These are phyloP conservation scores for Zanthoxylum bungeanum DNA, from an alignment of 345 rosid species.

Conservation along the genomic window DNA sequence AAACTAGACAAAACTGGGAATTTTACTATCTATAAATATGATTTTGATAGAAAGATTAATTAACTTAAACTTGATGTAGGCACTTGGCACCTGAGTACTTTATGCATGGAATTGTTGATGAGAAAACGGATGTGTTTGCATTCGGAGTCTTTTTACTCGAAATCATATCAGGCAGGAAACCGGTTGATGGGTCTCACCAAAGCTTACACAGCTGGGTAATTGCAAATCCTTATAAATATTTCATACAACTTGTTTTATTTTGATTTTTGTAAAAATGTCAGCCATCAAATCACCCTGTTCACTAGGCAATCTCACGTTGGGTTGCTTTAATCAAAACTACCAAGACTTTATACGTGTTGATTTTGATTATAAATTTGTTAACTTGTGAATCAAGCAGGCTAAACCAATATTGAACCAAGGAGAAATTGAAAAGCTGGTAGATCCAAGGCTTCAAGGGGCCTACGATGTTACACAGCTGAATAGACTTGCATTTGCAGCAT, in stretches of 20 bases:
- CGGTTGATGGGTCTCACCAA: conserved; percentile 85
- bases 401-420: conserved; percentile 64
- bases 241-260: neutral
- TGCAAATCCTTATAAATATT: neutral
- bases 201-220: conserved; percentile 92
- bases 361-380: neutral
- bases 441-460: conserved; percentile 72
- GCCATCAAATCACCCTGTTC: neutral
- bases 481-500: conserved; percentile 73
- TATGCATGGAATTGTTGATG: conserved; percentile 94
- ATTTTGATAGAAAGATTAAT: conserved; percentile 1
- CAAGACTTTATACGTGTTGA: neutral
- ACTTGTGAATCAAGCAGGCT: conserved; percentile 42
- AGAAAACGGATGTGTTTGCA: conserved; percentile 96
- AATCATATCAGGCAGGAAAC: conserved; percentile 82
- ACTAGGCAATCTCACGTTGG: conserved; percentile 6
- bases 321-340: conserved; percentile 6
- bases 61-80: conserved; percentile 24
- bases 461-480: conserved; percentile 55
- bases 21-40: neutral
- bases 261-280: neutral
- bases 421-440: conserved; percentile 60
- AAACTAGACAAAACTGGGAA: neutral
- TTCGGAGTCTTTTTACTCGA: conserved; percentile 91
- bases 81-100: conserved; percentile 97